Evolutionary conservation across 805 yeast species (phyloP), one percentile per base, ranked within the genome.

Genomic region (Metschnikowia cerradonensis): DNA sequence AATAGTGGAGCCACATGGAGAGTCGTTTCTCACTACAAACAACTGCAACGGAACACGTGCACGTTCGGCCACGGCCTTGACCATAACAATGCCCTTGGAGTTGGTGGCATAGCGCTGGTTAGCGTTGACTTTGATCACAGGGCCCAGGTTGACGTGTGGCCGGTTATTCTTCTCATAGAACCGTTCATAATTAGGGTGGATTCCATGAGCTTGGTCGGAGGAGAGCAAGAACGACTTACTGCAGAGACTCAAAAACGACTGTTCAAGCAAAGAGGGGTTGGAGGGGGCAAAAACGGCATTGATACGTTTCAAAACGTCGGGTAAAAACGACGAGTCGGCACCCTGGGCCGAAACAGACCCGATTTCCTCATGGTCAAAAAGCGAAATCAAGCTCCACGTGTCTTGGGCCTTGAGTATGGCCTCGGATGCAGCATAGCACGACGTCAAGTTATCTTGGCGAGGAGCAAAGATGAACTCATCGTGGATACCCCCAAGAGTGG

Each of bases 281-380:
- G 50, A 67, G 15, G 50, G 54, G 20, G 60, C 58, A 48, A 62
- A 58, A 34, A 59, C 47, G 31, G 52, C 61, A 1, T 90, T 78
- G 42, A 91, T 67, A 63, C 97, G 80, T 53, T 79, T 80, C 47
- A 91, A 66, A 34, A 89, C 77, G 59, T 90, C 87, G 20, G 94
- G 94, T 49, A 92, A 72, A 65, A 94, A 89, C 52, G 91, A 87
- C 1, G 97, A 90, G 62, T 89, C 91, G 1, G 99, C 99, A 56
- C 99, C 99, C 68, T 92, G 97, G 13, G 96, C 96, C 15, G 96
- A 86, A 7, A 83, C 76, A 1, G 97, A 90, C 0, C 99, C 99
- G 58, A 92, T 79, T 67, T 92, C 99, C 69, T 92, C 99, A 67
- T 94, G 98, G 66, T 92, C 99, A 67, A 94, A 92, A 52, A 91